Conservation (phyloP, 768 basidiomycete genomes). For the Suillus subaureus region DNA sequence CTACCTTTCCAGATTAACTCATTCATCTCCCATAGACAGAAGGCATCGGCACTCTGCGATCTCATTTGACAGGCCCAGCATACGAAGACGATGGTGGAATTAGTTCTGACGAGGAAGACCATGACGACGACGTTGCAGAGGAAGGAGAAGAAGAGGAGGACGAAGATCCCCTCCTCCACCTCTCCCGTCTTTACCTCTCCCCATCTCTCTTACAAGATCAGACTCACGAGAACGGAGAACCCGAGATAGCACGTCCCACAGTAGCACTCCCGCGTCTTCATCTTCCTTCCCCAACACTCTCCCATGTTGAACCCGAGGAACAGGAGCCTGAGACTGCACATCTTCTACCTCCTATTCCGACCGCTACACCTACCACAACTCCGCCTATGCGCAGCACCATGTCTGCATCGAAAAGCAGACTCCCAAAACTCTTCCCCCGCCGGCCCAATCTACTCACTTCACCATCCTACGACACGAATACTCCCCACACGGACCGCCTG, state of each 20-base stretch:
- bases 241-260: constrained; percentile 16
- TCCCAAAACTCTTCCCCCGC: constrained; percentile 39
- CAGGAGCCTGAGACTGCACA: constrained; percentile 24
- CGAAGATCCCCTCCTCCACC: constrained; percentile 19
- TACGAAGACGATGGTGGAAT: constrained; percentile 81
- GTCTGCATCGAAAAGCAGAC: constrained; percentile 22
- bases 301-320: constrained; percentile 7
- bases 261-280: neutral
- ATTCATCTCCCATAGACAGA: constrained; percentile 58
- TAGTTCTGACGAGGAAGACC: constrained; percentile 53
- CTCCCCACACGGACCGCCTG: constrained; percentile 25
- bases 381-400: constrained; percentile 14
- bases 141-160: constrained; percentile 37
- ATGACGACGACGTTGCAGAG: constrained; percentile 37
- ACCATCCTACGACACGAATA: constrained; percentile 30
- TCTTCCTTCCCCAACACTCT: neutral
- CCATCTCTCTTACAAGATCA: constrained; percentile 24
- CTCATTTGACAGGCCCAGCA: constrained; percentile 52
- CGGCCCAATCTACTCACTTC: constrained; percentile 32
- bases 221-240: constrained; percentile 17
- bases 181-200: constrained; percentile 26
- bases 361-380: constrained; percentile 25
- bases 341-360: constrained; percentile 22
- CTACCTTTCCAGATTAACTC: constrained; percentile 7
- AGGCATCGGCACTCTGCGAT: constrained; percentile 82